A percentile compares a stretch with the other conserved stretches of the same genome.
These are phyloP conservation scores for Garcia nutans DNA, from an alignment of 345 rosid species.

Conservation along the genomic window DNA sequence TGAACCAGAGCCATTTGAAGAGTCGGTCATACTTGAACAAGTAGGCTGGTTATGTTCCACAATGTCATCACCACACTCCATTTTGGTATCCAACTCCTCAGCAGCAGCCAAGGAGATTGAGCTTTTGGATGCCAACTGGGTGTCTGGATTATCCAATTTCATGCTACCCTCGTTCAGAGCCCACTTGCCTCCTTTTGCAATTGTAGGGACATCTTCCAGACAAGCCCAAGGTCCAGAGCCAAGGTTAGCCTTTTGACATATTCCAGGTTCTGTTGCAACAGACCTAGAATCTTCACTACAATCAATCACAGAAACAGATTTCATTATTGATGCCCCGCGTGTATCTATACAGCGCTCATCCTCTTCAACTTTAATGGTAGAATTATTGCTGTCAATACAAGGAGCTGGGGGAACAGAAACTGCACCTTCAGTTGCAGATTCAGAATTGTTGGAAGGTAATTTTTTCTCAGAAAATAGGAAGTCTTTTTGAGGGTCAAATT, in stretches of 20 bases:
- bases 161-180: slow-evolving; percentile 24
- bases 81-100: slow-evolving; percentile 37
- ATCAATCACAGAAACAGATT: slow-evolving; percentile 17
- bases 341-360: slow-evolving; percentile 34
- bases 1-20: slow-evolving; percentile 66
- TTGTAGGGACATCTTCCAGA: slow-evolving; percentile 27
- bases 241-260: slow-evolving; percentile 22
- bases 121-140: slow-evolving; percentile 33
- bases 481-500: slow-evolving; percentile 39
- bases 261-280: slow-evolving; percentile 27
- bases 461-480: slow-evolving; percentile 28
- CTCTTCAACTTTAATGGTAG: slow-evolving; percentile 52
- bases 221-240: slow-evolving; percentile 36
- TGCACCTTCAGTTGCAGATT: slow-evolving; percentile 18
- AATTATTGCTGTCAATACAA: slow-evolving; percentile 28
- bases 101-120: slow-evolving; percentile 42
- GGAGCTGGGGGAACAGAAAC: slow-evolving; percentile 19
- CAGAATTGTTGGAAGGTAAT: slow-evolving; percentile 24
- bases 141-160: slow-evolving; percentile 33
- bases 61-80: slow-evolving; percentile 41
- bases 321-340: slow-evolving; percentile 12
- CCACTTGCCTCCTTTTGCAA: slow-evolving; percentile 21
- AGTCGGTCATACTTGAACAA: slow-evolving; percentile 59
- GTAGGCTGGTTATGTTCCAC: slow-evolving; percentile 46
- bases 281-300: slow-evolving; percentile 36